Evolutionary conservation across 1,284 basidiomycete genomes (phyloP), one percentile per base, ranked within the genome.

Genomic region (Papiliotrema nemorosa): DNA sequence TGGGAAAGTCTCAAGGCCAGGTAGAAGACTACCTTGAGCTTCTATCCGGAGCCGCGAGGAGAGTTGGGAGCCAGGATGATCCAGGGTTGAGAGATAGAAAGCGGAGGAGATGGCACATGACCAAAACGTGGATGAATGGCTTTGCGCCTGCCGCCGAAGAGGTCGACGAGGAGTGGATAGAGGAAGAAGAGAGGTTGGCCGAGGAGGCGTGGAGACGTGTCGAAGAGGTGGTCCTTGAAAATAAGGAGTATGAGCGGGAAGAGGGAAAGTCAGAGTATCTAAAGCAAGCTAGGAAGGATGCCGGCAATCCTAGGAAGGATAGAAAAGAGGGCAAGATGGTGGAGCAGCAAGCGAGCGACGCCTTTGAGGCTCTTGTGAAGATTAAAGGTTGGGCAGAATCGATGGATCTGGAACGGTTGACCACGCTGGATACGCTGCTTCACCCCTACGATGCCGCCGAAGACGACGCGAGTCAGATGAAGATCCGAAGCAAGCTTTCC

Each of bases 181-280:
- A 69, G 21, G 73, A 75, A 51, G 88, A 90, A 68, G 85, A 88
- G 44, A 54, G 59, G 29, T 73, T 80, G 57, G 82, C 85, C 2
- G 59, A 59, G 18, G 61, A 60, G 22, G 55, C 83, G 5, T 84
- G 21, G 59, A 59, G n/a, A n/a, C n/a, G n/a, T n/a, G 58, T 54
- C 34, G 39, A 43, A 2, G 50, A 49, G 21, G 50, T 40, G 10
- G 20, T n/a, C 5, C 12, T 16, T 46, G 51, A 35, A 63, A 47
- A 22, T 58, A 51, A 50, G 2, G 53, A 50, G 26, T 49, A 40
- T 31, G 38, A 36, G 21, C 48, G 21, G 24, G 4, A 18, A 33
- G 46, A 44, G 21, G n/a, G 21, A 14, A 34, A 39, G 3, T 13
- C 1, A 3, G 29, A 31, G 25, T 44, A 5, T 10, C 21, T 26